Evolutionary conservation across 257 asterid genomes (phyloP).

Genomic region (Jacaranda mimosifolia): DNA sequence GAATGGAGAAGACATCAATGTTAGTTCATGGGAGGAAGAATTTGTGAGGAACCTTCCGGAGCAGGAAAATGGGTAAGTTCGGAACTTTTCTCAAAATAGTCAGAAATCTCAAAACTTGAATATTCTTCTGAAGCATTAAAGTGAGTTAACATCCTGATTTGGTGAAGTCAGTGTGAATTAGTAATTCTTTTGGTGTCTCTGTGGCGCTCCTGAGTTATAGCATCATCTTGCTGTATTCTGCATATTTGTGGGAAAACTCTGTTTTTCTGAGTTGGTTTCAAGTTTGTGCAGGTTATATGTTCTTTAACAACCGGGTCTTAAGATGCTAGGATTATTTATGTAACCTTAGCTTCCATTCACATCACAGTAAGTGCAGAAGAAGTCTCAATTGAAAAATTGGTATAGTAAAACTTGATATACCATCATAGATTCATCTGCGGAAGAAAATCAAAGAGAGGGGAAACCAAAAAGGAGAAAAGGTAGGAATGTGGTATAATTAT

Average conservation of each 20-base stretch:
- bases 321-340: too few species aligned
- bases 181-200: not conserved
- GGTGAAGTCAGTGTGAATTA: not conserved
- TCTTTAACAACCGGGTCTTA: too few species aligned
- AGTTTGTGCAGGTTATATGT: not conserved
- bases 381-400: too few species aligned
- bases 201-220: not conserved
- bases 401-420: too few species aligned
- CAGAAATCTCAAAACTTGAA: not conserved
- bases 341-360: too few species aligned
- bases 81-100: not conserved
- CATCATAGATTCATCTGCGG: too few species aligned
- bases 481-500: too few species aligned
- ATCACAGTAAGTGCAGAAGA: too few species aligned
- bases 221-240: not conserved
- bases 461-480: too few species aligned
- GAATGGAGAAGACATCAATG: slow-evolving; percentile 58
- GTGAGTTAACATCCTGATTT: not conserved
- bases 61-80: slow-evolving; percentile 57
- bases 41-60: slow-evolving; percentile 57
- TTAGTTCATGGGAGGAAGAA: slow-evolving; percentile 60
- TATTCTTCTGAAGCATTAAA: slow-evolving; percentile 1
- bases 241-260: not conserved
- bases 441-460: too few species aligned
- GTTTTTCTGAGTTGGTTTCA: not conserved